A percentile compares a stretch with the other conserved stretches of the same genome.
phyloP scores from a whole-genome alignment of 208 protist genomes.

The Entamoeba histolytica region DNA sequence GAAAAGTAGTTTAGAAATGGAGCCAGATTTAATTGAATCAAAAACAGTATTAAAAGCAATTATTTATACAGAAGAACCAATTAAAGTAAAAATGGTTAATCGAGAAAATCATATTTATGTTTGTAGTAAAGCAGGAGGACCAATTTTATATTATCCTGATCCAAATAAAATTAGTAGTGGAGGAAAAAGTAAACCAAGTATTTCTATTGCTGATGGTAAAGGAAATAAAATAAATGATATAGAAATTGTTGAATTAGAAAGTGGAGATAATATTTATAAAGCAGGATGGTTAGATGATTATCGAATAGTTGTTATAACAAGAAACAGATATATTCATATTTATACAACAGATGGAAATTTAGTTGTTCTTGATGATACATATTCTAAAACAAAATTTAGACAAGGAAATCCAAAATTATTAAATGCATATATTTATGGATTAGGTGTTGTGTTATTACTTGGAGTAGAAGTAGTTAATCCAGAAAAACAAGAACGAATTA shows the following conservation, averaged over 20 bases:
- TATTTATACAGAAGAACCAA: neutral
- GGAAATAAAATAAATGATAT: neutral
- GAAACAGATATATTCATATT: neutral
- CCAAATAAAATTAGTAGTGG: neutral
- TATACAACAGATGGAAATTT: neutral
- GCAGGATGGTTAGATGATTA: neutral
- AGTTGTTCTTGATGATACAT: neutral
- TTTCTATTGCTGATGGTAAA: neutral
- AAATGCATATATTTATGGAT: neutral
- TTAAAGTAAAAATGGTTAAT: neutral
- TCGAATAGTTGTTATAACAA: neutral
- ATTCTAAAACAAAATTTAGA: neutral
- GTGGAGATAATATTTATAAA: neutral
- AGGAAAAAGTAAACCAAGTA: neutral
- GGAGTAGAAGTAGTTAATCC: neutral
- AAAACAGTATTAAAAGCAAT: neutral
- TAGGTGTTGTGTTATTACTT: neutral
- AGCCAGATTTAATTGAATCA: neutral
- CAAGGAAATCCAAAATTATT: neutral
- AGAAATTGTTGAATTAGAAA: neutral
- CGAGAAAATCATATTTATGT: neutral
- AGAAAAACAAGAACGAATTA: neutral
- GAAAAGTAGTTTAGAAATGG: neutral
- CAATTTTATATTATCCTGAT: neutral
- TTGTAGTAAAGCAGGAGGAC: neutral